Base-by-base conservation (phyloP, 1,284 basidiomycete genomes). In the Cystobasidiaceae sp. region DNA sequence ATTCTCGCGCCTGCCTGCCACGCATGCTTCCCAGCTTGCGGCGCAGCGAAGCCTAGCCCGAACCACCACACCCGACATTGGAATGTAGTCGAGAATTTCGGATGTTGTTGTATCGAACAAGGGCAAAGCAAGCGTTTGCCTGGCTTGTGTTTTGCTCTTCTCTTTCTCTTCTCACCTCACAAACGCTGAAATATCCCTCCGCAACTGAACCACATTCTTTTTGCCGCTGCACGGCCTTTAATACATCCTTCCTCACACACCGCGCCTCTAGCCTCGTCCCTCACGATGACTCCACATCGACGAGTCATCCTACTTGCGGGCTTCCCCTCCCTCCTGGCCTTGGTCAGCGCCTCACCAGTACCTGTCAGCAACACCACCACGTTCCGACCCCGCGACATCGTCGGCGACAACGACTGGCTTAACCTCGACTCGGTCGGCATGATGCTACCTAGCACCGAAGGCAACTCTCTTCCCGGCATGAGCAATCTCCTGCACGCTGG, bases 351-450 rank as follows among this genome's bases (percentile, higher is more conserved):
- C 9, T 39, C 37, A 39, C 37, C 9, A n/a, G 37, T n/a, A 11
- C 37, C 37, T 11, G 11, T 39, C 37, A 39, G n/a, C 37, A 11
- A 9, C n/a, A 11, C n/a, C n/a, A 9, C n/a, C 11, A 9, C n/a
- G 11, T 11, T n/a, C n/a, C n/a, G n/a, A n/a, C n/a, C n/a, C n/a
- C n/a, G n/a, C n/a, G n/a, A n/a, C n/a, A n/a, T n/a, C n/a, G n/a
- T 41, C 19, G 61, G 55, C 51, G 41, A 51, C 30, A 51, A 55
- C 21, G 61, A 32, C 2, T 63, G 51, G 61, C 30, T 63, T 17
- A 50, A 19, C n/a, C 48, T 63, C 50, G 51, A 63, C 27, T 52
- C 59, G 23, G 50, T 54, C 23, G 61, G 61, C 13, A 50, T 63
- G 61, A 63, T 63, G 61, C 21, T 63, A 19, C 61, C 61, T 3